phyloP scores from a whole-genome alignment of 805 yeast genomes.

The Starmerella apis region DNA sequence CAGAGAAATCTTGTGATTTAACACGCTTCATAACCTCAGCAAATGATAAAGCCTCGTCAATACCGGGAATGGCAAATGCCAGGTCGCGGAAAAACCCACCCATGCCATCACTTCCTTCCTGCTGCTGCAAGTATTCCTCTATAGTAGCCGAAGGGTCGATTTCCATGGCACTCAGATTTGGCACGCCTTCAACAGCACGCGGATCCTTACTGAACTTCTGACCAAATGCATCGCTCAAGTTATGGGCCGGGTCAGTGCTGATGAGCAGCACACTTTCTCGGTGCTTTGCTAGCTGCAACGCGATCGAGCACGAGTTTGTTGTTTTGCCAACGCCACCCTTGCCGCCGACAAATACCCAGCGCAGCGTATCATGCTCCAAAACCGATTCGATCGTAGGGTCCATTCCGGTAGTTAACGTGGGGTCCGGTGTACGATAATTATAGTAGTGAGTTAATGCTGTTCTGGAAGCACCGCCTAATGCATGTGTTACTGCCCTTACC shows the following conservation, averaged over 20 bases:
- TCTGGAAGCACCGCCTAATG: not conserved
- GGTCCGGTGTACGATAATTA: no score
- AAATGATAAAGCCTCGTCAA: conserved; percentile 94
- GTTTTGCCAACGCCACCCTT: conserved; percentile 99
- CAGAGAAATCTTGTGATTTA: conserved; percentile 64
- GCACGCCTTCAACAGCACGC: conserved; percentile 77
- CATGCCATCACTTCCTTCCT: conserved; percentile 40
- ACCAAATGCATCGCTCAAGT: conserved; percentile 93
- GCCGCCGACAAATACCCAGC: conserved; percentile 98
- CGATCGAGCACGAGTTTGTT: conserved; percentile 89
- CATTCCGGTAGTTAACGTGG: conserved; percentile 19
- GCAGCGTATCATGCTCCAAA: conserved; percentile 43
- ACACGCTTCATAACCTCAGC: conserved; percentile 97
- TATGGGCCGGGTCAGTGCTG: conserved; percentile 98
- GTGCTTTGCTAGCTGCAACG: conserved; percentile 79
- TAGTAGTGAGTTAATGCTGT: not conserved
- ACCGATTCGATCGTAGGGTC: conserved; percentile 37
- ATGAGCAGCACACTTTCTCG: conserved; percentile 80
- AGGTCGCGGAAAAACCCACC: conserved; percentile 73
- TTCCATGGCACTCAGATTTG: conserved; percentile 92
- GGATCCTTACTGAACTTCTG: conserved; percentile 98
- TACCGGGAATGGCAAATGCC: conserved; percentile 94
- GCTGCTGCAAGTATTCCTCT: conserved; percentile 58
- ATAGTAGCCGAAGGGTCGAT: conserved; percentile 92
- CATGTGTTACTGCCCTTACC: not conserved